Evolutionary conservation across 129 eudicot genomes (phyloP).

Genomic region (Solidago caesia): DNA sequence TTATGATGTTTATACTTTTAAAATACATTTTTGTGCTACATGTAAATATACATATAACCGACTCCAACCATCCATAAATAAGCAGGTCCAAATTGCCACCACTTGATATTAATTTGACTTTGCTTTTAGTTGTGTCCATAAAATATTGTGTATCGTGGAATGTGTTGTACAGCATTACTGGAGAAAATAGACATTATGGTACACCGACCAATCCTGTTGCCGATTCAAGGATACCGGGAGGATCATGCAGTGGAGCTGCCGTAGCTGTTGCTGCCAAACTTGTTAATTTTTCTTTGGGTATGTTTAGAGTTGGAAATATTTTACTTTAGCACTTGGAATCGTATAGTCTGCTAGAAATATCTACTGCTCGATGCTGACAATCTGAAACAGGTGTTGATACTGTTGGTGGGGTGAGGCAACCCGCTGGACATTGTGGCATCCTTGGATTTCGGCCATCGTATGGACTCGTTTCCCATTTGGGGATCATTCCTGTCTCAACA

Average conservation of each 20-base stretch:
- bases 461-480: constrained; percentile 65
- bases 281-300: constrained; percentile 87
- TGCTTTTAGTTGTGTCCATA: not conserved
- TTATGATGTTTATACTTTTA: constrained; percentile 2
- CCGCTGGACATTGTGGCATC: constrained; percentile 82
- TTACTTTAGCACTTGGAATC: not conserved
- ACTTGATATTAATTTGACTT: not conserved
- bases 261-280: constrained; percentile 89
- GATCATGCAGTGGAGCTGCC: constrained; percentile 96
- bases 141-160: not conserved
- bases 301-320: constrained; percentile 11
- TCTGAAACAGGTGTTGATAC: constrained; percentile 69
- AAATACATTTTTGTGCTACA: not conserved
- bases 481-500: constrained; percentile 72
- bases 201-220: constrained; percentile 79
- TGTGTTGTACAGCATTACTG: constrained; percentile 59
- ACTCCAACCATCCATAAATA: not conserved
- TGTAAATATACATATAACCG: not conserved
- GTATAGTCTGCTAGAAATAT: not conserved
- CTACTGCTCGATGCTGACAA: constrained; percentile 14
- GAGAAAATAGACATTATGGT: constrained; percentile 83
- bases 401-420: constrained; percentile 92
- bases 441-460: constrained; percentile 86
- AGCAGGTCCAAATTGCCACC: not conserved
- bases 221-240: constrained; percentile 81